Evolutionary conservation across 179 eudicot genomes (phyloP).

Genomic region (Silene vulgaris): DNA sequence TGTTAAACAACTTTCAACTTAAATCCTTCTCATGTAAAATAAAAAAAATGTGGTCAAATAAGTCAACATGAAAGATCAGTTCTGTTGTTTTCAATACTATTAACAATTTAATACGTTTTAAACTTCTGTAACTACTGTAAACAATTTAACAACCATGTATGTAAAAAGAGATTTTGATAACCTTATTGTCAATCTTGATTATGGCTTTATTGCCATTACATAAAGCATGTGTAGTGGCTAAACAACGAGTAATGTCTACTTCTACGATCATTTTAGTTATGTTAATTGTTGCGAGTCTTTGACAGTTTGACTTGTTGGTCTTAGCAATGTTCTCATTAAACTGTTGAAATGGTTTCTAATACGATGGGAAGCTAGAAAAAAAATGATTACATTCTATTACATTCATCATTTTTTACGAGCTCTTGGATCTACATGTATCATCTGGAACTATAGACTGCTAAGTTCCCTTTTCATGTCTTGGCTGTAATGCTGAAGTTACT

Average conservation of each 20-base stretch:
- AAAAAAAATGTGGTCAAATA: background rate
- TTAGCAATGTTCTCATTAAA: conserved; percentile 6
- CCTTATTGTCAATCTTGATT: background rate
- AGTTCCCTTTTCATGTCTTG: background rate
- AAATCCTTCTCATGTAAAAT: background rate
- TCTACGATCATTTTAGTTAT: background rate
- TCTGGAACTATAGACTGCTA: background rate
- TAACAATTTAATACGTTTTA: background rate
- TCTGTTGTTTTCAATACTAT: background rate
- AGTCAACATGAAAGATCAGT: background rate
- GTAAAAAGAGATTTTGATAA: background rate
- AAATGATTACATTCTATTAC: background rate
- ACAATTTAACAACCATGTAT: conserved; percentile 2
- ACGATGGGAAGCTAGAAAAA: background rate
- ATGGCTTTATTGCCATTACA: background rate
- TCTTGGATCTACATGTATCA: background rate
- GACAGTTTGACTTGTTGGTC: background rate
- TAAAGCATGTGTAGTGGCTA: background rate
- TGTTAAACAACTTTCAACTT: background rate
- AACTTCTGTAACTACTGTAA: background rate
- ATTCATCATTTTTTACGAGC: background rate
- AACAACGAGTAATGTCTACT: background rate
- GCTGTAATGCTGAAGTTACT: background rate
- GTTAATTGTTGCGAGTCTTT: background rate
- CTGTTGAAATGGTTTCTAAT: background rate